Evolutionary conservation across 2,329 filamentous ascomycete genomes (phyloP).

Genomic region (Arthroderma sp.): DNA sequence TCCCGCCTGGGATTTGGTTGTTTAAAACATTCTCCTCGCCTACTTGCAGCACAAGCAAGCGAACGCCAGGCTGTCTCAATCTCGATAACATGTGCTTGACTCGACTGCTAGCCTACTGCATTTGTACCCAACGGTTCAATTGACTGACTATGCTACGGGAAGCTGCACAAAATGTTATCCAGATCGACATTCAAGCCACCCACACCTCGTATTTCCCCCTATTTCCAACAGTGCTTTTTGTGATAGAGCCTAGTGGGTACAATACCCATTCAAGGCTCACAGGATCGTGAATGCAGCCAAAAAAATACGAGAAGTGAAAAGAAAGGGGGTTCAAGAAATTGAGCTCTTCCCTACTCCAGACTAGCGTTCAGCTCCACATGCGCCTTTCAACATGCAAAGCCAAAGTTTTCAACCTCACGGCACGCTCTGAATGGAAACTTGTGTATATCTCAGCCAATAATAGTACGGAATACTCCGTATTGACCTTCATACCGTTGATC

Average conservation of each 20-base stretch:
- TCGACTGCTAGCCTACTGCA: neutral
- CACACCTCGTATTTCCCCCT: slow-evolving; percentile 3
- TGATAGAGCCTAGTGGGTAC: slow-evolving; percentile 1
- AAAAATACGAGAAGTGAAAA: neutral
- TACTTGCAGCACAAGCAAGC: neutral
- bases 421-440: neutral
- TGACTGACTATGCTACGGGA: neutral
- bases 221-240: neutral
- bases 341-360: neutral
- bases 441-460: neutral
- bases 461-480: neutral
- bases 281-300: neutral
- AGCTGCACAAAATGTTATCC: neutral
- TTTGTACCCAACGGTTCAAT: neutral
- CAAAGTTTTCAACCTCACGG: neutral
- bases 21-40: neutral
- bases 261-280: neutral
- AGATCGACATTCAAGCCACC: neutral
- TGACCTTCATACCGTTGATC: neutral
- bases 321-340: neutral
- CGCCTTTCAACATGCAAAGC: neutral
- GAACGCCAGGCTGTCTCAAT: neutral
- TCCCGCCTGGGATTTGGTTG: neutral
- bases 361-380: neutral
- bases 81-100: neutral